Conservation (phyloP, 2,329 filamentous ascomycete genomes). For the Cordyceps farinosa region DNA sequence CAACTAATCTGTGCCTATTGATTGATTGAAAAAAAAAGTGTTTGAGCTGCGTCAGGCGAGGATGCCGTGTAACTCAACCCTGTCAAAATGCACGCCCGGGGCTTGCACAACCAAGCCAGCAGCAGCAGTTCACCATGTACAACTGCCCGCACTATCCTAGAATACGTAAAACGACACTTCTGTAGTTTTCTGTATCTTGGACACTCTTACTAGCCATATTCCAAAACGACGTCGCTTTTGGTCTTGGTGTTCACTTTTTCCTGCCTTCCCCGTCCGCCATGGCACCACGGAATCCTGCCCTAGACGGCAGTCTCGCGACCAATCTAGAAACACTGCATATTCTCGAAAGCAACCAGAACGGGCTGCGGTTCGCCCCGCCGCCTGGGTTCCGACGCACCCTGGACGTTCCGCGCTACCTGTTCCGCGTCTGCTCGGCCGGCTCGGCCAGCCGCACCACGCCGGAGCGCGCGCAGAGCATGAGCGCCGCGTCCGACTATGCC, state of each 20-base stretch:
- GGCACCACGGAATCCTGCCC: background rate
- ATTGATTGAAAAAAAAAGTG: too few species aligned
- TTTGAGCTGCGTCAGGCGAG: background rate
- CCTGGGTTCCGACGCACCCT: background rate
- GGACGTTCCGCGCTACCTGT: slow-evolving; percentile 10
- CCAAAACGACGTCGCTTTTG: too few species aligned
- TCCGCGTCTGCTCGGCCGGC: slow-evolving; percentile 6
- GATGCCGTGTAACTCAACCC: background rate
- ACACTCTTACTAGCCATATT: background rate
- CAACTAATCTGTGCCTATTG: too few species aligned
- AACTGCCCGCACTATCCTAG: background rate
- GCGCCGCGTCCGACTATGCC: background rate
- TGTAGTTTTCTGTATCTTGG: background rate
- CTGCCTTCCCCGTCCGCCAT: background rate
- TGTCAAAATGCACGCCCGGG: background rate
- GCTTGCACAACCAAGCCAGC: background rate
- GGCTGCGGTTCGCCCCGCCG: background rate
- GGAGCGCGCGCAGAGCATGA: background rate
- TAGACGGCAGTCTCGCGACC: background rate
- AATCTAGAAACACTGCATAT: background rate
- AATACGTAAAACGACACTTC: background rate
- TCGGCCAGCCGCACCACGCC: background rate
- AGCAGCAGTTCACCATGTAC: too few species aligned
- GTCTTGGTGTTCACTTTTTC: too few species aligned
- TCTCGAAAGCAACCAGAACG: background rate